Evolutionary conservation across 1,284 basidiomycete genomes (phyloP), one percentile per base, ranked within the genome.

Genomic region (Austropuccinia psidii): DNA sequence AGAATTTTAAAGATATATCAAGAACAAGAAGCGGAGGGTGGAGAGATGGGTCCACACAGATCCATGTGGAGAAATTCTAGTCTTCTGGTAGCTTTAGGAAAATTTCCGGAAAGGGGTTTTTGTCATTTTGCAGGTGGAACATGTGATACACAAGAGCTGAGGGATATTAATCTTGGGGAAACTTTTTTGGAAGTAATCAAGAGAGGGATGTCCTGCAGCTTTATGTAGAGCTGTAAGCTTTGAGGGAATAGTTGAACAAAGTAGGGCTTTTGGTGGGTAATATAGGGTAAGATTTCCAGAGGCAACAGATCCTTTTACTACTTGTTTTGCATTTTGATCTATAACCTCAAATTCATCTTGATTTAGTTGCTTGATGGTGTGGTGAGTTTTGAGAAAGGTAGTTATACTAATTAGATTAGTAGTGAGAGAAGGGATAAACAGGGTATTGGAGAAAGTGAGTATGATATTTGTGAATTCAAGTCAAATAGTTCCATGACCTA

Each of bases 21-120:
- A 29, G 45, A 29, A 7, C 43, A 27, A 13, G 43, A 64, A 19
- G 35, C 27, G 4, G 43, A 64, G 15, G 61, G 27, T 8, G 61
- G 6, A 9, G 61, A 31, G 27, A 64, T 64, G 2, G 61, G 61
- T 27, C 61, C 41, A n/a, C 61, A 64, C 2, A 64, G 43, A 24
- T 65, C 45, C 1, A 65, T 19, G n/a, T 65, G 62, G 1, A 65
- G 62, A 43, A 35, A 65, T 37, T 65, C 31, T 17, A 65, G 62
- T 8, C 29, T 43, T 21, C n/a, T 6, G 29, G 62, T 29, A 31
- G 62, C 45, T 4, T 13, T 50, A 11, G 62, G 62, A n/a, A 65
- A 65, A 35, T 65, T 65, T 2, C 41, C 33, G 4, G 37, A 24
- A 29, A 24, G 62, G 45, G 15, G n/a, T 47, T 31, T 65, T 65